phyloP scores from a whole-genome alignment of 192 early-diverging fungal genomes.

The Physocladia obscura region DNA sequence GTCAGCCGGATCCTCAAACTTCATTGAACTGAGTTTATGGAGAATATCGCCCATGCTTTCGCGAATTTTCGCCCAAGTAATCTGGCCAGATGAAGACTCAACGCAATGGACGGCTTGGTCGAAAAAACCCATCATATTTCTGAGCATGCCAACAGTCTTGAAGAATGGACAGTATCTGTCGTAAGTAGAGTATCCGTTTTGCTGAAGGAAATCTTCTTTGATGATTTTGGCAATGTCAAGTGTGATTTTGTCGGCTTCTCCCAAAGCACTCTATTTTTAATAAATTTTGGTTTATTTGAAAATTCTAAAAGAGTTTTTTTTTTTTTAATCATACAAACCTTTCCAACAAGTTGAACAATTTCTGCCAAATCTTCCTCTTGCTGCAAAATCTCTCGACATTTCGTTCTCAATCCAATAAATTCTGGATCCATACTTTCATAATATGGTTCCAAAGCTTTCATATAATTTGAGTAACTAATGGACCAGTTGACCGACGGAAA shows the following conservation, averaged over 20 bases:
- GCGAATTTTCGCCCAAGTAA: conserved; percentile 95
- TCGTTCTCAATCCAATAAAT: conserved; percentile 86
- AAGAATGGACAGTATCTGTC: conserved; percentile 99
- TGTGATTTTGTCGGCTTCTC: conserved; percentile 98
- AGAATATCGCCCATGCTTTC: conserved; percentile 88
- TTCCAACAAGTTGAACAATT: conserved; percentile 99
- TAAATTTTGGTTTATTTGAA: background rate
- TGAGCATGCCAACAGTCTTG: conserved; percentile 98
- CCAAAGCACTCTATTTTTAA: conserved; percentile 60
- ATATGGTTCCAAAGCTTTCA: conserved; percentile 92
- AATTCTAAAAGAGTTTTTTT: background rate
- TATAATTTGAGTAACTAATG: conserved; percentile 96
- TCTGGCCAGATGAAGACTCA: conserved; percentile 81
- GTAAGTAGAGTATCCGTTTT: conserved; percentile 98
- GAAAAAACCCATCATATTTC: conserved; percentile 97
- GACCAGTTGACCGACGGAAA: conserved; percentile 99
- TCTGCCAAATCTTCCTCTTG: conserved; percentile 97
- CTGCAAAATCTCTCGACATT: conserved; percentile 97
- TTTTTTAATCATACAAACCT: conserved; percentile 68
- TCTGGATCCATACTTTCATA: conserved; percentile 96
- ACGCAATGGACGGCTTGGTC: conserved; percentile 92
- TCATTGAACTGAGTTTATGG: conserved; percentile 98
- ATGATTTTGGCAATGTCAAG: conserved; percentile 96
- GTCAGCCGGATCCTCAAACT: conserved; percentile 98
- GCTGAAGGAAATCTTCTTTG: conserved; percentile 99